Conservation (phyloP, 164 flowering plant species). For the Umbilicus rupestris region DNA sequence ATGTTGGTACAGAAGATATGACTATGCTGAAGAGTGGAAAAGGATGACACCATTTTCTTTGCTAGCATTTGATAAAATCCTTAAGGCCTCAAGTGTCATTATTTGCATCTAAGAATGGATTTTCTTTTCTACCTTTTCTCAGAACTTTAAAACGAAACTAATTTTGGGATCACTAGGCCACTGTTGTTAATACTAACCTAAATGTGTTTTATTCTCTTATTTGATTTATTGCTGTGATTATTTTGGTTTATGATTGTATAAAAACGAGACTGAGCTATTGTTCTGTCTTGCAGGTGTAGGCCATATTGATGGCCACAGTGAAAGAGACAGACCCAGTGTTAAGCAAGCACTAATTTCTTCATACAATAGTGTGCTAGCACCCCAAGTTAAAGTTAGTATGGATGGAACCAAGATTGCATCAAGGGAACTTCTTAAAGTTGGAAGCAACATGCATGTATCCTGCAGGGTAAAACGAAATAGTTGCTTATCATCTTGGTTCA, state of each 20-base stretch:
- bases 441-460: neutral
- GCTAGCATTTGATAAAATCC: neutral
- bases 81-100: neutral
- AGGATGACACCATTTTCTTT: neutral
- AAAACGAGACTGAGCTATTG: neutral
- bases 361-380: slow-evolving; percentile 54
- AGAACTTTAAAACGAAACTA: neutral
- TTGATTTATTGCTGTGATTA: too few species aligned
- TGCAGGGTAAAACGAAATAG: slow-evolving; percentile 6
- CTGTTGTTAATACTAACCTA: neutral
- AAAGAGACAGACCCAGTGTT: slow-evolving; percentile 48
- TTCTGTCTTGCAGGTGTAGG: slow-evolving; percentile 45
- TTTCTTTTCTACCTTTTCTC: neutral
- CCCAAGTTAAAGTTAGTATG: slow-evolving; percentile 55
- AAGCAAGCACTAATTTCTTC: slow-evolving; percentile 50
- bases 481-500: slow-evolving; percentile 38
- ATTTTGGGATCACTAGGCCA: neutral
- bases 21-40: neutral
- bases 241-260: neutral
- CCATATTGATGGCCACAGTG: slow-evolving; percentile 37
- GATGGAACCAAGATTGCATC: slow-evolving; percentile 15
- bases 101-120: neutral
- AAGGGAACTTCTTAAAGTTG: neutral
- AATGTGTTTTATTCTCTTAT: neutral
- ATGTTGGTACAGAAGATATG: neutral